phyloP scores from a whole-genome alignment of 129 eudicot species.

The Pittosporum tobira region DNA sequence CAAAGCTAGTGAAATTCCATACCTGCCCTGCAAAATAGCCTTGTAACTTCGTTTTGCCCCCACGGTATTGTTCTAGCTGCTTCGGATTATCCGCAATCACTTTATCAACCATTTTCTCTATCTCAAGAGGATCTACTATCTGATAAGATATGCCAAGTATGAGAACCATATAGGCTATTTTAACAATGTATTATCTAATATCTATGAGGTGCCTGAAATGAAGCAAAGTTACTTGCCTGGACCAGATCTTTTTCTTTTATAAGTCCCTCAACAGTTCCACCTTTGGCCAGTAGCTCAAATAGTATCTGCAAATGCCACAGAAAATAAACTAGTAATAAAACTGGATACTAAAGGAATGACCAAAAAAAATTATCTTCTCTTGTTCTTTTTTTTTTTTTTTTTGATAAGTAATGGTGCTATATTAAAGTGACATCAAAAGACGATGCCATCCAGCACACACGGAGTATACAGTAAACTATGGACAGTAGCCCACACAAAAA shows the following conservation, averaged over 20 bases:
- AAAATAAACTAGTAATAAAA: not conserved
- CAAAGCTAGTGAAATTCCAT: not conserved
- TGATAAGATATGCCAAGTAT: slow-evolving; percentile 22
- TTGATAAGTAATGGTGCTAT: too few species aligned
- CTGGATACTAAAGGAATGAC: not conserved
- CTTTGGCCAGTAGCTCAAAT: slow-evolving; percentile 83
- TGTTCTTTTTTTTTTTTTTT: not conserved
- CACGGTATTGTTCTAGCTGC: slow-evolving; percentile 84
- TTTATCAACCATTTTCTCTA: slow-evolving; percentile 83
- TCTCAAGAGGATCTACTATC: slow-evolving; percentile 74
- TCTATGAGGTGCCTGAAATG: not conserved
- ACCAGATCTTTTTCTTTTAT: slow-evolving; percentile 88
- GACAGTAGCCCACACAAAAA: too few species aligned
- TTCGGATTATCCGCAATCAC: slow-evolving; percentile 70
- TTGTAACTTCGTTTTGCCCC: slow-evolving; percentile 86
- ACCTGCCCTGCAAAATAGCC: slow-evolving; percentile 97
- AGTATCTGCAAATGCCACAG: slow-evolving; percentile 53
- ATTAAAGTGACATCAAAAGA: too few species aligned
- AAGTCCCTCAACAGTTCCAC: slow-evolving; percentile 90
- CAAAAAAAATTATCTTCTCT: not conserved
- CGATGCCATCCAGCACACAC: too few species aligned
- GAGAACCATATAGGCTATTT: not conserved
- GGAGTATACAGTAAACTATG: too few species aligned
- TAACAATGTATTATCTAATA: too few species aligned
- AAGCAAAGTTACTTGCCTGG: slow-evolving; percentile 49